Percentiles rank a stretch among this genome's conserved stretches.
Evolutionary conservation across 78 protist species (phyloP).

Genomic region (Protostelium mycophagum): DNA sequence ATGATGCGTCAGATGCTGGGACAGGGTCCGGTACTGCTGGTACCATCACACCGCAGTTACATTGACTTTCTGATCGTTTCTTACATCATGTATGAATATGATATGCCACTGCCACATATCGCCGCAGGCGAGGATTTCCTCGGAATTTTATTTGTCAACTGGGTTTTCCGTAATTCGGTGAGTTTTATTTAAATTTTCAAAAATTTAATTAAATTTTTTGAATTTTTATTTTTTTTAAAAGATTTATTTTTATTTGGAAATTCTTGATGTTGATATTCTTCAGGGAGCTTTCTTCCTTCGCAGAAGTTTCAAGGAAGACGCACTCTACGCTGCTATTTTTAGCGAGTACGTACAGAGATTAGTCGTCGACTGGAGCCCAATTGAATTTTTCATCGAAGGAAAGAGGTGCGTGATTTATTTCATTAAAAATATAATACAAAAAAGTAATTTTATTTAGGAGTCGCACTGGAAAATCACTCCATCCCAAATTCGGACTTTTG

Average conservation of each 20-base stretch:
- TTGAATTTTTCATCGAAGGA: constrained; percentile 84
- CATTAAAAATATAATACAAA: neutral
- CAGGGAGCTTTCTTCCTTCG: constrained; percentile 76
- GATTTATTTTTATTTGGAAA: no score
- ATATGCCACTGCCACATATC: constrained; percentile 75
- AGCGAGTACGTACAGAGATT: constrained; percentile 66
- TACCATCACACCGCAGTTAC: constrained; percentile 77
- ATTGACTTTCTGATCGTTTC: constrained; percentile 74
- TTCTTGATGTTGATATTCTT: no score
- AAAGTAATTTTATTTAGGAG: neutral
- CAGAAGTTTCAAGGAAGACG: constrained; percentile 74
- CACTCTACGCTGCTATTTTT: constrained; percentile 68
- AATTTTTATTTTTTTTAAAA: no score
- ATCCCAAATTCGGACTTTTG: constrained; percentile 71
- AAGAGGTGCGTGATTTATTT: constrained; percentile 20
- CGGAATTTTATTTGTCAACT: constrained; percentile 34
- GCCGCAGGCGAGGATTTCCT: constrained; percentile 71
- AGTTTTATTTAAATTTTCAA: neutral
- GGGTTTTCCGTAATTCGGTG: constrained; percentile 54
- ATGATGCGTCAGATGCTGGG: constrained; percentile 35
- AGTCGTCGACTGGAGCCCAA: constrained; percentile 32
- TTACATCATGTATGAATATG: constrained; percentile 63
- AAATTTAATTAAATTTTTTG: neutral
- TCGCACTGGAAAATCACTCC: constrained; percentile 68
- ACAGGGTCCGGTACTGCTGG: constrained; percentile 69